These are phyloP conservation scores for Curvularia lunata DNA, from an alignment of 2,329 filamentous ascomycete species.

Conservation along the genomic window DNA sequence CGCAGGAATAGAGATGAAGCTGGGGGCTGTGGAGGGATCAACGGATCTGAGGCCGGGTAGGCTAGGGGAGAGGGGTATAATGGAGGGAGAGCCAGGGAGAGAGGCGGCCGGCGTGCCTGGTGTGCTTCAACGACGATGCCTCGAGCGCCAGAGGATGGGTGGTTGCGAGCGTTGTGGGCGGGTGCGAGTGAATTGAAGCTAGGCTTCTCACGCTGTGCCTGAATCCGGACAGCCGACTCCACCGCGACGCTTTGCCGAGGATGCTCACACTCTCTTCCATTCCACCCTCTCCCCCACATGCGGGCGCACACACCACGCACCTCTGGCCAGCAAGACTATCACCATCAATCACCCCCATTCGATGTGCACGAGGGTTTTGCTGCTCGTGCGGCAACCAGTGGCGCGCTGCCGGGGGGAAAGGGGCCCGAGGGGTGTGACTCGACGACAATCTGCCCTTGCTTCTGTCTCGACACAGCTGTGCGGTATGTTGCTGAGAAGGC, in stretches of 20 bases:
- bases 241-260: slow-evolving; percentile 13
- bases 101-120: slow-evolving; percentile 14
- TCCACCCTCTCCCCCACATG: slow-evolving; percentile 6
- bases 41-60: slow-evolving; percentile 21
- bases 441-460: slow-evolving; percentile 19
- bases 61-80: slow-evolving; percentile 32
- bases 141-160: slow-evolving; percentile 8
- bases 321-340: neutral
- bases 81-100: slow-evolving; percentile 19
- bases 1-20: slow-evolving; percentile 36
- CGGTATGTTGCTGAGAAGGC: slow-evolving; percentile 10
- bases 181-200: slow-evolving; percentile 13
- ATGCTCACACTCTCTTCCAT: slow-evolving; percentile 5
- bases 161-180: slow-evolving; percentile 19
- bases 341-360: slow-evolving; percentile 1
- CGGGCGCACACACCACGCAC: neutral
- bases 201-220: slow-evolving; percentile 10
- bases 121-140: slow-evolving; percentile 14
- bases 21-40: slow-evolving; percentile 37
- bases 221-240: slow-evolving; percentile 3
- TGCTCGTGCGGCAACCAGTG: neutral
- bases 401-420: neutral
- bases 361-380: slow-evolving; percentile 1
- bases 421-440: slow-evolving; percentile 16
- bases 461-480: slow-evolving; percentile 3